Evolutionary conservation across 345 rosid species (phyloP), one percentile per base, ranked within the genome.

Genomic region (Citrus trifoliata): DNA sequence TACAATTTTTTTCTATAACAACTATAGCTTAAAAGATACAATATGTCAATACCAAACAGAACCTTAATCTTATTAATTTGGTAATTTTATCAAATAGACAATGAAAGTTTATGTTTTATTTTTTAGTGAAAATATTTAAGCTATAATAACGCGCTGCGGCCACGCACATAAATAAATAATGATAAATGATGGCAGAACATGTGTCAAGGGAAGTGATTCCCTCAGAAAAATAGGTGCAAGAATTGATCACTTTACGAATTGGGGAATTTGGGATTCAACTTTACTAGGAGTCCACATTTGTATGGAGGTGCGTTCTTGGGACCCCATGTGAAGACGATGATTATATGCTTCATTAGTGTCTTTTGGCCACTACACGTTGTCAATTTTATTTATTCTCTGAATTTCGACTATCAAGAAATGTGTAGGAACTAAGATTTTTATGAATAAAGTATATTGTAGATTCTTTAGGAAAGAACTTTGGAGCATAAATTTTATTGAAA

Each of bases 21-120:
- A 5, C 0, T 35, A 0, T 35, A 35, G 6, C 6, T 35, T 5
- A 5, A 35, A 35, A 5, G 1, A 1, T 35, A 35, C 0, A 35
- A 5, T 35, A 35, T 35, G 5, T 35, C 0, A 35, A 6, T 6
- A 35, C 0, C 7, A 35, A 35, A 35, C 0, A 35, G 0, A 35
- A 35, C 7, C 32, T 35, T 59, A 24, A n/a, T 22, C 4, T 21
- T 59, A 4, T 59, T 13, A 46, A 46, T 46, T 13, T 46, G 5
- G 0, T 46, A 12, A 46, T 10, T 13, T 12, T 46, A 3, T 46
- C 1, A 46, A 46, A 46, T 13, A 46, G 51, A 3, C 1, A 3
- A 13, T 12, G 14, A 1, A 46, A 12, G 1, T 12, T 12, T 46
- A 46, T 46, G 5, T 42, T 42, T 42, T 10, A 10, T 46, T 46